Base-by-base conservation (phyloP, 108 stramenopile genomes). In the Fragilaria radians region DNA sequence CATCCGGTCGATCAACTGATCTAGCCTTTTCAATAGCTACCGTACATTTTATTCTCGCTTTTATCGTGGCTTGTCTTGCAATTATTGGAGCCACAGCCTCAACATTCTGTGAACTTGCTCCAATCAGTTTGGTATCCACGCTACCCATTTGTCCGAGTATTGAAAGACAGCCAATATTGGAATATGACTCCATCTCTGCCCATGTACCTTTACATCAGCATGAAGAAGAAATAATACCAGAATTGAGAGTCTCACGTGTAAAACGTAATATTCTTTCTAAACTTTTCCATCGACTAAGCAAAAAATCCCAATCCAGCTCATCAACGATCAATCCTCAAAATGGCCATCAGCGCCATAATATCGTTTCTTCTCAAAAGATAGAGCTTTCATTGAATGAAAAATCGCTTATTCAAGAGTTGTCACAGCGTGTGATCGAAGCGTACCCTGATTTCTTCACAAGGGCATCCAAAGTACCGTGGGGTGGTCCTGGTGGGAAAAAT, bases 211-310 rank as follows among this genome's bases (percentile, higher is more conserved):
- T 88, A 9, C 54, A 80, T 0, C 93, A 95, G 57, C 46, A 62
- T 1, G 57, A 81, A 28, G 90, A 79, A 5, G 52, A 31, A 5
- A 94, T 83, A 33, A 86, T 88, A 53, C 95, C 97, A 74, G 84
- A 96, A n/a, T 70, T 99, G 27, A 61, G 97, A 57, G 87, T 91
- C 62, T 75, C 96, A 5, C 97, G 98, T 2, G 97, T 98, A 64
- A 85, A 81, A 0, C 57, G 97, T 49, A 97, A 96, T 65, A 66
- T 99, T 21, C 98, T 96, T 4, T 93, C 96, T 18, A 76, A 75
- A 60, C 97, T 94, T 94, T 93, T 99, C 61, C 98, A 97, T 73
- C 95, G n/a, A n/a, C n/a, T n/a, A n/a, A n/a, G n/a, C n/a, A n/a
- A n/a, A n/a, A n/a, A n/a, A n/a, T 82, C 59, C 96, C 96, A 66